Base-by-base conservation (phyloP, 2,329 filamentous ascomycete species). In the Sphaerulina musiva region DNA sequence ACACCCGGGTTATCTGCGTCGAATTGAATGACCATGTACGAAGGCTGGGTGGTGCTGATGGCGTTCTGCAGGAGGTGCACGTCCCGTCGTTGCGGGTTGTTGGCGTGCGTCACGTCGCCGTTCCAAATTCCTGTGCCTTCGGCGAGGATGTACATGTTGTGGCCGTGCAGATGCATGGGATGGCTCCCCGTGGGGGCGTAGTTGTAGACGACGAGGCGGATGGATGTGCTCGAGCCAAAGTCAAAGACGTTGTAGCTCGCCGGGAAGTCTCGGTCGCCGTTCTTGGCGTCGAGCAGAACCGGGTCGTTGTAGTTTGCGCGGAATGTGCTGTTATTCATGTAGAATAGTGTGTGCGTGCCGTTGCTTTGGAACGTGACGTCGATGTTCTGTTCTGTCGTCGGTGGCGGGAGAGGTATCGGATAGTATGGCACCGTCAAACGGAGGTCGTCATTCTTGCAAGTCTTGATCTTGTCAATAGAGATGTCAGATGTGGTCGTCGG, bases 371-470 rank as follows among this genome's bases (percentile, higher is more conserved):
- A 54, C 9, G 69, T 70, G 36, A 86, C 72, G 6, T 76, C 73
- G 62, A 84, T 74, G 12, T 68, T 63, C 45, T 69, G 59, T 1
- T 58, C 62, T 7, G 64, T 67, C 10, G 62, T 59, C 11, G 72
- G 67, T 6, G 66, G 38, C 83, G 72, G 87, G 9, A 66, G 58
- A n/a, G 67, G 56, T 43, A 85, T 76, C 49, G 73, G 66, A 68
- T 77, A 83, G 52, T 74, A 66, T 0, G 84, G 83, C 26, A 71
- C 68, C 0, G 81, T 82, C 3, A 71, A 45, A 5, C 64, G 60
- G 6, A 86, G 72, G 51, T 78, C 75, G 55, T 84, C 81, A 61
- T 84, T 84, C 51, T 72, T 69, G 63, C 83, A 86, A 9, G 55
- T 56, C 46, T 56, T 61, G 53, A 9, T 83, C 11, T 50, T 53